These are phyloP conservation scores for Thelonectria olida DNA, from an alignment of 2,329 filamentous ascomycete species.

Conservation along the genomic window DNA sequence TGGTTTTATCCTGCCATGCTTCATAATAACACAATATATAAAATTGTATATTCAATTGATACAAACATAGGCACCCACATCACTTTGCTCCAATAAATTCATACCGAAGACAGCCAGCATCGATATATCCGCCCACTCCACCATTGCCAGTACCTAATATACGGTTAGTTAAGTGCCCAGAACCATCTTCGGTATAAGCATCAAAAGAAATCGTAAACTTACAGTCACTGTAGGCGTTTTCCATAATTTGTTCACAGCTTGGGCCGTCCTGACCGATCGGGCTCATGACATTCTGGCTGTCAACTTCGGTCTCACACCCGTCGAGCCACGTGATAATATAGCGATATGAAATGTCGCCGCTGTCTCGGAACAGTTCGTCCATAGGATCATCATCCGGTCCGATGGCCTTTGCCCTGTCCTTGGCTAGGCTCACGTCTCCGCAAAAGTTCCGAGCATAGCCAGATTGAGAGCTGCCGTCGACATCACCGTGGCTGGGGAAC, in stretches of 20 bases:
- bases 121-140: neutral
- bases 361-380: too few species aligned
- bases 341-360: too few species aligned
- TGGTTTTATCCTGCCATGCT: too few species aligned
- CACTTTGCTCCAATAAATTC: too few species aligned
- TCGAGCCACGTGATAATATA: neutral
- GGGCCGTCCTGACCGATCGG: neutral
- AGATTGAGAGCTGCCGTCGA: neutral
- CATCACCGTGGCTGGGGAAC: slow-evolving; percentile 5
- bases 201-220: neutral
- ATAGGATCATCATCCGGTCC: neutral
- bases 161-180: neutral
- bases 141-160: neutral
- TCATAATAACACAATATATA: too few species aligned
- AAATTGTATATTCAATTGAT: too few species aligned
- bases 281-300: neutral
- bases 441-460: neutral
- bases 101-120: neutral
- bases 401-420: neutral
- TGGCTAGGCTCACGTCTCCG: neutral
- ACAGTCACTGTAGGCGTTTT: neutral
- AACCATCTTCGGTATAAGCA: neutral
- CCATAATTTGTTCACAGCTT: neutral
- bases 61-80: too few species aligned
- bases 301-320: too few species aligned